These are phyloP conservation scores for Curvularia hawaiiensis DNA, from an alignment of 2,329 filamentous ascomycete species.

Conservation along the genomic window DNA sequence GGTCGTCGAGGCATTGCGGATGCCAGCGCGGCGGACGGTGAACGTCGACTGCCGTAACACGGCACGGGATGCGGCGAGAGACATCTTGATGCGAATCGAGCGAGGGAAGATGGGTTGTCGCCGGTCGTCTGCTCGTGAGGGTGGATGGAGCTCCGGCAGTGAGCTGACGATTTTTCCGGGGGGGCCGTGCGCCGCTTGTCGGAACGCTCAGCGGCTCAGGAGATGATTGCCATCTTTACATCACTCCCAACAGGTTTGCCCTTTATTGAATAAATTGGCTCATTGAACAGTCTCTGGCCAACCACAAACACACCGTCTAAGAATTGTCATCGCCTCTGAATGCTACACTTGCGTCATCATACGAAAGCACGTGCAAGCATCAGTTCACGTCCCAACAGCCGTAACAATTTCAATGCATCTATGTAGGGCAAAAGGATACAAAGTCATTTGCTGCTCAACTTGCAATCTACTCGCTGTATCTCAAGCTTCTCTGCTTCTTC, in stretches of 20 bases:
- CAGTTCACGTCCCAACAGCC: not conserved
- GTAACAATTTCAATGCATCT: not conserved
- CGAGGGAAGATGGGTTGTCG: conserved; percentile 27
- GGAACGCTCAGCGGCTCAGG: conserved; percentile 18
- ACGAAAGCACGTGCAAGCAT: not conserved
- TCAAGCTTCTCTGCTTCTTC: conserved; percentile 8
- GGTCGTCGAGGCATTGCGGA: conserved; percentile 57
- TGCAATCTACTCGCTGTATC: conserved; percentile 10
- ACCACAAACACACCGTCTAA: not conserved
- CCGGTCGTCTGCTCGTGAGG: conserved; percentile 19
- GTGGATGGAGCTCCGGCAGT: conserved; percentile 23
- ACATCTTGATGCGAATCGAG: conserved; percentile 49
- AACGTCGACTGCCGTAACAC: conserved; percentile 53
- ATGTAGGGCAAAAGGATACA: not conserved
- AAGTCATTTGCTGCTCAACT: not conserved
- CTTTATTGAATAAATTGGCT: not conserved
- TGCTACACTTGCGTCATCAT: not conserved
- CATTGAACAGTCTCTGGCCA: not conserved
- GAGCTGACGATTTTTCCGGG: conserved; percentile 29
- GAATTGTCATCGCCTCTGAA: not conserved
- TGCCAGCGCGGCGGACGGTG: conserved; percentile 49
- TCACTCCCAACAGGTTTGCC: conserved; percentile 3
- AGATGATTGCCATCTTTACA: conserved; percentile 8
- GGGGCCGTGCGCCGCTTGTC: conserved; percentile 19
- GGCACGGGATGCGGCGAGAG: conserved; percentile 53